A percentile compares a stretch with the other conserved stretches of the same genome.
Conservation (phyloP, 805 yeast genomes). For the Huiozyma sinensis region DNA sequence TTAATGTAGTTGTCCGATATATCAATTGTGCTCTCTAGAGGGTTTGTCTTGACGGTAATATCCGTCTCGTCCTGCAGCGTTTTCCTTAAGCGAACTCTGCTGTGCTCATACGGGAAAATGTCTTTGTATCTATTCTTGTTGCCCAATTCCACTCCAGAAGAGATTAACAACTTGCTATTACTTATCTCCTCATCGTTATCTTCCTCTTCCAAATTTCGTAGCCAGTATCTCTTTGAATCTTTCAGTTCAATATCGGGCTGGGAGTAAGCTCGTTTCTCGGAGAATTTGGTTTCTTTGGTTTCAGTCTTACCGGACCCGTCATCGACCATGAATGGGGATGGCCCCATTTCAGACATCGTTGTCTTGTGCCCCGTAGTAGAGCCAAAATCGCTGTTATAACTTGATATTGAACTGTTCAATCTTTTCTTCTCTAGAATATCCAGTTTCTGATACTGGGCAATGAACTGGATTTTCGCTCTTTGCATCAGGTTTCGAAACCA, state of each 20-base stretch:
- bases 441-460: slow-evolving; percentile 48
- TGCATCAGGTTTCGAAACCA: slow-evolving; percentile 38
- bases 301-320: background rate
- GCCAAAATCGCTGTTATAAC: background rate
- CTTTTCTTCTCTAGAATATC: slow-evolving; percentile 65
- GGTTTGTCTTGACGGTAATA: too few species aligned
- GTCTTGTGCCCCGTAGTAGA: background rate
- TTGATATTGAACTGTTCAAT: slow-evolving; percentile 31
- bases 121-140: slow-evolving; percentile 79
- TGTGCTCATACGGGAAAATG: slow-evolving; percentile 76
- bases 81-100: slow-evolving; percentile 54
- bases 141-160: slow-evolving; percentile 74
- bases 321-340: background rate
- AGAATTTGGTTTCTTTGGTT: background rate
- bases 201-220: slow-evolving; percentile 11
- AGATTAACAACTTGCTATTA: slow-evolving; percentile 32
- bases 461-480: slow-evolving; percentile 20
- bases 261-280: slow-evolving; percentile 13
- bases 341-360: slow-evolving; percentile 3
- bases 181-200: slow-evolving; percentile 9
- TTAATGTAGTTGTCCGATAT: slow-evolving; percentile 58
- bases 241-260: slow-evolving; percentile 10
- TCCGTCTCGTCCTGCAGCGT: slow-evolving; percentile 1
- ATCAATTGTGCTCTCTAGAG: slow-evolving; percentile 12
- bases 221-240: slow-evolving; percentile 6